Percentiles rank a stretch among this genome's conserved stretches.
These are phyloP conservation scores for Phytophthora litchii DNA, from an alignment of 352 stramenopile species.

Conservation along the genomic window DNA sequence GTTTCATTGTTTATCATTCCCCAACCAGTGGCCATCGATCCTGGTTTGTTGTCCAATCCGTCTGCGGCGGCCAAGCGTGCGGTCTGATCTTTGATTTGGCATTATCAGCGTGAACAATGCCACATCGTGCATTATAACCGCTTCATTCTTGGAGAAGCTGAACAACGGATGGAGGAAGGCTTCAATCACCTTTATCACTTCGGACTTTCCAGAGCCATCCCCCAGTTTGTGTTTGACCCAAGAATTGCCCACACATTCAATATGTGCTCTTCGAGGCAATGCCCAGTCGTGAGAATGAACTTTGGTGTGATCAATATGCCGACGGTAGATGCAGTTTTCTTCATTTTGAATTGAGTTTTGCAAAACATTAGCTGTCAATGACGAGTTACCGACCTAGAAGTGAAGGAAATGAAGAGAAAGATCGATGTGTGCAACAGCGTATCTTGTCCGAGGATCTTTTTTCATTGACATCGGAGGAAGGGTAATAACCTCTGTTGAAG, in stretches of 20 bases:
- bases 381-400: too few species aligned
- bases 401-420: too few species aligned
- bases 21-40: slow-evolving; percentile 50
- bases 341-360: too few species aligned
- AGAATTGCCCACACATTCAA: slow-evolving; percentile 4
- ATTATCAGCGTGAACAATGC: slow-evolving; percentile 52
- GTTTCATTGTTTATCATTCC: slow-evolving; percentile 37
- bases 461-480: too few species aligned
- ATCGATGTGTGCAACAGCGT: too few species aligned
- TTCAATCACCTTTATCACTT: slow-evolving; percentile 6
- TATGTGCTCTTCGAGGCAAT: slow-evolving; percentile 45
- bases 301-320: slow-evolving; percentile 53
- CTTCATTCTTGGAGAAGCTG: background rate
- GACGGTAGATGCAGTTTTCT: too few species aligned
- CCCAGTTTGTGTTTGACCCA: background rate
- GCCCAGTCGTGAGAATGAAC: slow-evolving; percentile 63
- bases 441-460: too few species aligned
- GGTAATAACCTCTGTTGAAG: slow-evolving; percentile 16
- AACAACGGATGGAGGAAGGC: slow-evolving; percentile 11
- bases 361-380: too few species aligned
- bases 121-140: slow-evolving; percentile 27
- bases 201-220: background rate
- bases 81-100: slow-evolving; percentile 27
- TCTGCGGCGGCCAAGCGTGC: slow-evolving; percentile 34
- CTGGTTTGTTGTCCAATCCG: slow-evolving; percentile 44